Evolutionary conservation across 2,329 filamentous ascomycete species (phyloP).

Genomic region (Fusarium luffae): DNA sequence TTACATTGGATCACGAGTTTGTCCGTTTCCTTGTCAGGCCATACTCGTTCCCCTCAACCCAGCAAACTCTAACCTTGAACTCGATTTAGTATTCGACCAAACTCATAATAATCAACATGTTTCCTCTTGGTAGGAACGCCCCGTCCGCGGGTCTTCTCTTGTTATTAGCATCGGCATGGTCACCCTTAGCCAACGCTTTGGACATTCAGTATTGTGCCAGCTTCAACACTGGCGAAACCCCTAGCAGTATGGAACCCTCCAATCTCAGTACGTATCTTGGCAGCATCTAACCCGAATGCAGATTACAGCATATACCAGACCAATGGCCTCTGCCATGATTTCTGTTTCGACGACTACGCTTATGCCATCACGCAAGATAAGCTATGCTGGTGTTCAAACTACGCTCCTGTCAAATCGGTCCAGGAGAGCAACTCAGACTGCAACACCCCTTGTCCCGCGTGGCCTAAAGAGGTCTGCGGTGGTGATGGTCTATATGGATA

Average conservation of each 20-base stretch:
- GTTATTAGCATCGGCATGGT: slow-evolving; percentile 44
- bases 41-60: not conserved
- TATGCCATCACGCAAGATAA: slow-evolving; percentile 75
- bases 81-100: slow-evolving; percentile 23
- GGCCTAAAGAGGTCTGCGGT: slow-evolving; percentile 73
- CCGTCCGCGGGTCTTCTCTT: slow-evolving; percentile 37
- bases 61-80: slow-evolving; percentile 19
- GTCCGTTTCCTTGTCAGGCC: not conserved
- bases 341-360: slow-evolving; percentile 68
- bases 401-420: slow-evolving; percentile 63
- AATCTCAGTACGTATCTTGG: too few relatives aligned
- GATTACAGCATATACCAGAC: slow-evolving; percentile 71
- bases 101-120: slow-evolving; percentile 37
- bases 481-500: slow-evolving; percentile 73
- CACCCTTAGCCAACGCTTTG: slow-evolving; percentile 41
- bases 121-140: slow-evolving; percentile 34
- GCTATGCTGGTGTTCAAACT: slow-evolving; percentile 81
- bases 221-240: slow-evolving; percentile 51
- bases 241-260: slow-evolving; percentile 46
- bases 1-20: slow-evolving; percentile 14
- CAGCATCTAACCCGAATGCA: slow-evolving; percentile 43
- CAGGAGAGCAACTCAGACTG: slow-evolving; percentile 62
- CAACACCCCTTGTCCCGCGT: slow-evolving; percentile 73
- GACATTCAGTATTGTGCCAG: slow-evolving; percentile 51
- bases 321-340: slow-evolving; percentile 73